Conservation (phyloP, 164 flowering plant genomes). For the Vitis rupestris region DNA sequence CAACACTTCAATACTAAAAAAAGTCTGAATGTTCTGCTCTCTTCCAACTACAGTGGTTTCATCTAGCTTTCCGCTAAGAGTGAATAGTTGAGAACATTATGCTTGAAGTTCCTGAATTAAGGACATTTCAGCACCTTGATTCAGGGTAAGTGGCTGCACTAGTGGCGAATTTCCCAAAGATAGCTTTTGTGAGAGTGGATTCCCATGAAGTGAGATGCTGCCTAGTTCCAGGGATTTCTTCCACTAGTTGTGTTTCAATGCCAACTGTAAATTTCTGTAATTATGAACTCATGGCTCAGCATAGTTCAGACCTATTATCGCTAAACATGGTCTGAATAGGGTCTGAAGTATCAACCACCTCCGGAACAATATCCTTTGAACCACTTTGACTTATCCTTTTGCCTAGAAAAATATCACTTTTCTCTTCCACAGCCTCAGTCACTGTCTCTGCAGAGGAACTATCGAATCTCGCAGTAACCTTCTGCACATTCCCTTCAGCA, state of each 20-base stretch:
- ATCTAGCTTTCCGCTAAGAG: no score
- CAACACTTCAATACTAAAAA: no score
- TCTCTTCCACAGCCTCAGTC: conserved; percentile 16
- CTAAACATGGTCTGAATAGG: conserved; percentile 6
- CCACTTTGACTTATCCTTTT: conserved; percentile 21
- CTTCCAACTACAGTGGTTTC: no score
- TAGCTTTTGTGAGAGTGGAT: no score
- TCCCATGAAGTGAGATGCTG: no score
- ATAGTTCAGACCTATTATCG: conserved; percentile 10
- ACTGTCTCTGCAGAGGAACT: conserved; percentile 1
- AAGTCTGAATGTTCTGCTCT: no score
- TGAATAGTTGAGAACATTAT: no score
- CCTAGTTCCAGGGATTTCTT: no score
- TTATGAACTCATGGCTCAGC: conserved; percentile 6
- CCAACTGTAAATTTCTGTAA: conserved; percentile 13
- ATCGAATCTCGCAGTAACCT: conserved; percentile 7
- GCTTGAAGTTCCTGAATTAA: no score
- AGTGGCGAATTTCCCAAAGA: no score
- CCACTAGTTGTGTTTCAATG: conserved; percentile 9
- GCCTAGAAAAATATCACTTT: conserved; percentile 11
- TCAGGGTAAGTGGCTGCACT: no score
- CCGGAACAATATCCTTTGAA: conserved; percentile 21
- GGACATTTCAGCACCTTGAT: no score
- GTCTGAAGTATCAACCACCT: conserved; percentile 25
- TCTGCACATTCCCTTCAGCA: conserved; percentile 3